A percentile compares a stretch with the other conserved stretches of the same genome.
phyloP scores from a whole-genome alignment of 2,329 filamentous ascomycete genomes.

The Lecanosticta acicola region DNA sequence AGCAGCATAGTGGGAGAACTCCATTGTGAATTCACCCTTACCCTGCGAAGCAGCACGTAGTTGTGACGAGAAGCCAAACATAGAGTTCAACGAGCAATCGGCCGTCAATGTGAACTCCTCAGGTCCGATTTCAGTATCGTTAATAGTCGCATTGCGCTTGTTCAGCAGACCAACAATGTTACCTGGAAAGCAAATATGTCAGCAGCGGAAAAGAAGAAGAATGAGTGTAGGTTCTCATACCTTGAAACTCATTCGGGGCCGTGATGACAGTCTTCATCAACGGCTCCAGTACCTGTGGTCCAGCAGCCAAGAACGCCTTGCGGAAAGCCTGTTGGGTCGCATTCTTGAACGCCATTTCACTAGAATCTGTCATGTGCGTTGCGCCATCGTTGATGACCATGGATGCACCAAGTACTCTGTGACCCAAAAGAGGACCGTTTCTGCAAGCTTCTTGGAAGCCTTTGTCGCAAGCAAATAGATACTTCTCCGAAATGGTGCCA shows the following conservation, averaged over 20 bases:
- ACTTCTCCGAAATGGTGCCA: constrained; percentile 92
- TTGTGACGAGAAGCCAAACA: constrained; percentile 96
- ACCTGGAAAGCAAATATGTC: no score
- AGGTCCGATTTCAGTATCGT: constrained; percentile 86
- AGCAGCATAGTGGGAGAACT: constrained; percentile 91
- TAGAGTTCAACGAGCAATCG: constrained; percentile 89
- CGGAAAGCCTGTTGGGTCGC: constrained; percentile 95
- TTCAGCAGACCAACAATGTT: constrained; percentile 92
- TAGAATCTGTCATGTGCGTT: constrained; percentile 96
- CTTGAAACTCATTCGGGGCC: constrained; percentile 91
- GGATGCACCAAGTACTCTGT: constrained; percentile 79
- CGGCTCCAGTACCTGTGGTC: constrained; percentile 83
- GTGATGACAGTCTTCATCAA: constrained; percentile 98
- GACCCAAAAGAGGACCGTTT: constrained; percentile 85
- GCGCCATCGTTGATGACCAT: constrained; percentile 97
- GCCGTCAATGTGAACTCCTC: constrained; percentile 92
- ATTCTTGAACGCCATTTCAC: constrained; percentile 90
- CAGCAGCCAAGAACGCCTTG: constrained; percentile 78
- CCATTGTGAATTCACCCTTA: constrained; percentile 98
- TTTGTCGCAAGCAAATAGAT: constrained; percentile 87
- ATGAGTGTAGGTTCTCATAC: no score
- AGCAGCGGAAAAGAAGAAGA: no score
- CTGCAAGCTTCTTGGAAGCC: constrained; percentile 79
- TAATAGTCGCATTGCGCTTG: constrained; percentile 91
- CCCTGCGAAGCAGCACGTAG: constrained; percentile 90